Evolutionary conservation across 1,284 basidiomycete species (phyloP).

Genomic region (Cryptococcus sp.): DNA sequence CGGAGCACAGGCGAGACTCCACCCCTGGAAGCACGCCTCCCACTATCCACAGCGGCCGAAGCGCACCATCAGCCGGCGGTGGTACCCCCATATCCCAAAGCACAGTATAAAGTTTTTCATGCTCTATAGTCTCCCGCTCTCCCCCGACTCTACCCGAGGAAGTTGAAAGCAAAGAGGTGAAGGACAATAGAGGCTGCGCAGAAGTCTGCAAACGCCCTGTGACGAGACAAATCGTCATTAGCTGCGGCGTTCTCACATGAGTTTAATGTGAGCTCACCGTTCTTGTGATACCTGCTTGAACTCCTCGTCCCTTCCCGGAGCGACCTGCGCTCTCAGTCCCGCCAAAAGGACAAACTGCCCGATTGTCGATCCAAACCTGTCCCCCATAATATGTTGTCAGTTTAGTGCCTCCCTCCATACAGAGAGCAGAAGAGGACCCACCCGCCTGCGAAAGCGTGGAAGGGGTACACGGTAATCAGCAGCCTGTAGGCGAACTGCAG

Average conservation of each 20-base stretch:
- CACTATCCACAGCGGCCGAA: no score
- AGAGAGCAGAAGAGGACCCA: slow-evolving; percentile 52
- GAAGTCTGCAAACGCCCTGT: slow-evolving; percentile 94
- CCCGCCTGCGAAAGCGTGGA: slow-evolving; percentile 96
- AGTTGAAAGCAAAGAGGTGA: slow-evolving; percentile 99
- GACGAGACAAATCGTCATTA: background rate
- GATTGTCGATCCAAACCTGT: slow-evolving; percentile 87
- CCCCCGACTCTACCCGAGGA: slow-evolving; percentile 62
- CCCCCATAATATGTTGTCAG: background rate
- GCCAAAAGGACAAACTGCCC: slow-evolving; percentile 96
- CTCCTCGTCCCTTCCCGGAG: slow-evolving; percentile 60
- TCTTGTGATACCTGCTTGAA: slow-evolving; percentile 93
- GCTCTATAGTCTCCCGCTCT: background rate
- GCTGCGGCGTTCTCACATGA: background rate
- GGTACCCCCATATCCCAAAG: background rate
- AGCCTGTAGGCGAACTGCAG: slow-evolving; percentile 89
- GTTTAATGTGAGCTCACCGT: slow-evolving; percentile 59
- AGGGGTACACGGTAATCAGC: slow-evolving; percentile 87
- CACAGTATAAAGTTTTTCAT: background rate
- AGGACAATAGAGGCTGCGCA: slow-evolving; percentile 88
- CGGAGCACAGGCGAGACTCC: no score
- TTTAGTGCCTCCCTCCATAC: background rate
- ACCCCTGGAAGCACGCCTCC: no score
- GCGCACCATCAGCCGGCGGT: no score
- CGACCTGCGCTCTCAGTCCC: slow-evolving; percentile 85